Evolutionary conservation across 2,329 filamentous ascomycete genomes (phyloP), one percentile per base, ranked within the genome.

Genomic region (Aspergillus eucalypticola): DNA sequence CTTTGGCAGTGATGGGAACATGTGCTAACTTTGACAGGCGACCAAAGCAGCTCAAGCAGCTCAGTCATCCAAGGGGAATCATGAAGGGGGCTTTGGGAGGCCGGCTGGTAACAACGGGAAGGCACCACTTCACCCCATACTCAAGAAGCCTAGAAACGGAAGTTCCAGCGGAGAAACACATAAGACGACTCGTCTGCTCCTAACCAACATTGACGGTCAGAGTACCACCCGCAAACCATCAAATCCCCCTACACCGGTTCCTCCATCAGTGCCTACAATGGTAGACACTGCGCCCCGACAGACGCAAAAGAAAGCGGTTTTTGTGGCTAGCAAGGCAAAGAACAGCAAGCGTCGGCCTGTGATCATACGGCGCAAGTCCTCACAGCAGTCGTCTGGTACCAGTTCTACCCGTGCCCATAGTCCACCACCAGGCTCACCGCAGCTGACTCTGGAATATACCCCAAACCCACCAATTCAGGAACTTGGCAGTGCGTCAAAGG

Each of bases 61-160:
- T 21, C 46, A 27, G 23, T 38, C 27, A 13, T 25, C 42, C 3
- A 58, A 42, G 32, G 58, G 27, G 6, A 51, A 58, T 8, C 39
- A 8, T 6, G 52, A 53, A 23, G 17, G 41, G 11, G 8, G 21
- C 13, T 27, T 35, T 35, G 55, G 55, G n/a, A 51, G 56, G n/a
- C 25, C 54, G 1, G 29, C 21, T 25, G 58, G 42, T 27, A 46
- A 35, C 10, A 25, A 25, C 11, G 21, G 38, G 21, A 60, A 62
- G 58, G 29, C 50, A n/a, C 62, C 69, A 19, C 68, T 74, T 35
- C 71, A 68, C 17, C 69, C 77, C 5, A 79, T 79, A 35, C 63
- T 79, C 17, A 79, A 79, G 65, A 79, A 76, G 59, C 66, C 72
- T 3, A 69, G 68, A 39, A 59, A 63, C 19, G 59, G 63, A 38